These are phyloP conservation scores for Eragrostis curvula DNA, from an alignment of 176 grass and related monocot species.

Conservation along the genomic window DNA sequence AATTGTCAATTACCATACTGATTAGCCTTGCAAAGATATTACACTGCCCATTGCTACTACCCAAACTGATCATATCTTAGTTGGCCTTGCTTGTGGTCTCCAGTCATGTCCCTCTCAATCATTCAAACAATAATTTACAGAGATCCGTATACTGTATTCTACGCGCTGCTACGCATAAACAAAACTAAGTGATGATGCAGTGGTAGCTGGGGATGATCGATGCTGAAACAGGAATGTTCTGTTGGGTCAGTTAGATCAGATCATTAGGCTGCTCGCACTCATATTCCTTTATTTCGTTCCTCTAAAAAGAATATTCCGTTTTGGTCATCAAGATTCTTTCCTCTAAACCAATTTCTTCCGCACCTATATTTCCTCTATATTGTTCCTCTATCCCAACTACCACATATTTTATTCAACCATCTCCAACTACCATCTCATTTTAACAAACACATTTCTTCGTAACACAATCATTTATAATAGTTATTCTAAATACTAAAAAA, in stretches of 20 bases:
- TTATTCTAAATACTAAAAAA: no score
- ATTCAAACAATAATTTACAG: constrained; percentile 23
- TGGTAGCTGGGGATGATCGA: background rate
- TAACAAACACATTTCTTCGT: no score
- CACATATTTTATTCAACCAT: no score
- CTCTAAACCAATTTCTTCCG: no score
- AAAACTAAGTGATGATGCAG: background rate
- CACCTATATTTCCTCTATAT: no score
- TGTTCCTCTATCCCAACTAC: no score
- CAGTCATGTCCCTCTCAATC: background rate
- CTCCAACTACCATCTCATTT: no score
- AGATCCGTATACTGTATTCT: background rate
- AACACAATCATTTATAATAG: no score
- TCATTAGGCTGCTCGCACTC: no score
- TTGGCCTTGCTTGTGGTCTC: background rate
- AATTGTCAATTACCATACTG: background rate
- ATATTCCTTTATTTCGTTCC: no score
- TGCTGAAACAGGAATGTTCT: constrained; percentile 1
- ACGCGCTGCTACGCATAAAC: background rate
- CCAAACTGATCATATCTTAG: constrained; percentile 16
- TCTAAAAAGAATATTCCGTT: no score
- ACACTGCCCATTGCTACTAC: background rate
- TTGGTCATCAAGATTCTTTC: no score
- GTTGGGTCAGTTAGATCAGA: background rate
- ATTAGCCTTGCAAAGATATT: background rate